phyloP scores from a whole-genome alignment of 164 flowering plant species.

The Platanus orientalis region DNA sequence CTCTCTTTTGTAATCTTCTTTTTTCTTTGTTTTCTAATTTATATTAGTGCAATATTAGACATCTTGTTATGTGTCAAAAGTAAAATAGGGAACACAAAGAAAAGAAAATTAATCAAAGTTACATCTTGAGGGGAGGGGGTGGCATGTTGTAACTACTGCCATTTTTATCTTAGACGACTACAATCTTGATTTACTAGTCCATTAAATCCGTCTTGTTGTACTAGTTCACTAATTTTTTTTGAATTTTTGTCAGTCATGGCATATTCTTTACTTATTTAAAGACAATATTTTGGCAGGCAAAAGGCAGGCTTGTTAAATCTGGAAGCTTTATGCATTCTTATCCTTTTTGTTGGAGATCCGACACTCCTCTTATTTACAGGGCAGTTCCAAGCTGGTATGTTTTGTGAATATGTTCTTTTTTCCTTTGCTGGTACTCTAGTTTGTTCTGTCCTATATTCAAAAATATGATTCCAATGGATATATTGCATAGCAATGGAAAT shows the following conservation, averaged over 20 bases:
- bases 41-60: not conserved
- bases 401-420: not conserved
- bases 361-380: conserved; percentile 92
- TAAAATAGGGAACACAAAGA: no score
- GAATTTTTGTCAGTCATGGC: not conserved
- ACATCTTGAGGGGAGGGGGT: no score
- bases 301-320: conserved; percentile 74
- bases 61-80: not conserved
- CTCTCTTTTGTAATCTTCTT: no score
- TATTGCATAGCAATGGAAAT: no score
- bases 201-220: no score
- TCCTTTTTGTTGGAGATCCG: conserved; percentile 97
- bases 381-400: conserved; percentile 97
- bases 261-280: not conserved
- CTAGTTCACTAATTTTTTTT: not conserved
- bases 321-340: conserved; percentile 78
- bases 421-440: not conserved
- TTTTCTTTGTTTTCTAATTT: not conserved
- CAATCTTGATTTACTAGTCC: no score
- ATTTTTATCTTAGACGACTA: no score
- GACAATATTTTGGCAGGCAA: conserved; percentile 46
- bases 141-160: no score
- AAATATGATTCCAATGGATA: not conserved
- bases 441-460: no score
- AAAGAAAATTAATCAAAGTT: no score